These are phyloP conservation scores for Fusarium denticulatum DNA, from an alignment of 2,329 filamentous ascomycete species.

Conservation along the genomic window DNA sequence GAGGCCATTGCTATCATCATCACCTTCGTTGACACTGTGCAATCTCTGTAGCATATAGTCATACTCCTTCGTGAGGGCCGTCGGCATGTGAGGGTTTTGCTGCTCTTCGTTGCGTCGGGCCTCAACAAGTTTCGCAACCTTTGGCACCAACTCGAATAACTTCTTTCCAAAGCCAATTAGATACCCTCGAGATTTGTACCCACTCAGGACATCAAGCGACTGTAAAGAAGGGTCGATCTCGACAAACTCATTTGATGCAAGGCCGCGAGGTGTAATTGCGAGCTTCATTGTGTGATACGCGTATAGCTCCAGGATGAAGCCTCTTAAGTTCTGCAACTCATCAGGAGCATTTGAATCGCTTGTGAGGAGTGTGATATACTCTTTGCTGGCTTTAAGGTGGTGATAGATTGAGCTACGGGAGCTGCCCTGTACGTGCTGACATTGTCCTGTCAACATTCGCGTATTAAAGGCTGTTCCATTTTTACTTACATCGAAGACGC, in stretches of 20 bases:
- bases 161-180: neutral
- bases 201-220: neutral
- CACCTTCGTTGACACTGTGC: neutral
- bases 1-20: neutral
- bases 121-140: neutral
- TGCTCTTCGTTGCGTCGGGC: neutral
- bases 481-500: neutral
- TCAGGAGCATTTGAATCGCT: neutral
- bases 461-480: accelerated
- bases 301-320: constrained; percentile 4
- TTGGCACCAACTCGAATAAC: neutral
- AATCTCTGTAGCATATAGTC: neutral
- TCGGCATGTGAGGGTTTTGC: accelerated
- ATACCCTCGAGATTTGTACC: neutral
- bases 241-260: neutral
- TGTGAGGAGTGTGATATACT: neutral
- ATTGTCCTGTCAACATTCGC: neutral
- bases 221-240: neutral
- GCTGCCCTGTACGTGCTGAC: neutral
- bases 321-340: neutral
- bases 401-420: neutral
- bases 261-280: neutral
- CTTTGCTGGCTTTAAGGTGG: neutral
- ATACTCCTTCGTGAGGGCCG: neutral
- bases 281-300: neutral